Evolutionary conservation across 352 stramenopile species (phyloP).

Genomic region (Pythium utonaiense): DNA sequence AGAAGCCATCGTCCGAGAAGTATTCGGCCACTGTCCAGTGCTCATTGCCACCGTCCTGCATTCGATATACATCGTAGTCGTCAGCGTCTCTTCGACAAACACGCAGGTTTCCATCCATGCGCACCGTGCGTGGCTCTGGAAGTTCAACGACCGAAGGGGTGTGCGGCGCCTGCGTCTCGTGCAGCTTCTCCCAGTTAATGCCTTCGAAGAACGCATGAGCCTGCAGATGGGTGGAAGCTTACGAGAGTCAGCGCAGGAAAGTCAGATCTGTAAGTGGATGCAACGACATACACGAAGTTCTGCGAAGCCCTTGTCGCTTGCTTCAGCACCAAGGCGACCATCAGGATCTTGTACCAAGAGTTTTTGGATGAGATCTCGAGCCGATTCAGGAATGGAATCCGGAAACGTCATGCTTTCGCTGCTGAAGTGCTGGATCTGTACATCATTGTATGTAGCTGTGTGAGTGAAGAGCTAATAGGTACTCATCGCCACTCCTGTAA

Average conservation of each 20-base stretch:
- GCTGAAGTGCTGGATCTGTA: conserved; percentile 78
- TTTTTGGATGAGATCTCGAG: conserved; percentile 68
- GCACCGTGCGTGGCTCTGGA: conserved; percentile 34
- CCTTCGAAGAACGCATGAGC: conserved; percentile 78
- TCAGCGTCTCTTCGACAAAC: neutral
- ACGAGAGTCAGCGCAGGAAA: neutral
- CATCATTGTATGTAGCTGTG: neutral
- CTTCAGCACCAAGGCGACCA: conserved; percentile 58
- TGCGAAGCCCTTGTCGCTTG: conserved; percentile 59
- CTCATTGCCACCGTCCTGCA: conserved; percentile 65
- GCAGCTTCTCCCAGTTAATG: conserved; percentile 65
- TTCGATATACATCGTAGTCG: neutral
- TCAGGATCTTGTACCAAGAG: conserved; percentile 62
- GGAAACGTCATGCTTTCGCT: conserved; percentile 79
- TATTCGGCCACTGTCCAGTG: conserved; percentile 82
- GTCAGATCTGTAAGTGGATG: no score
- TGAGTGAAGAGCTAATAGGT: neutral
- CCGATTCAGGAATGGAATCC: conserved; percentile 52
- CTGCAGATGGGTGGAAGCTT: conserved; percentile 18
- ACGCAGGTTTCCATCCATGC: neutral
- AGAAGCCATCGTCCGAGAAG: conserved; percentile 74
- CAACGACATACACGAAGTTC: conserved; percentile 61
- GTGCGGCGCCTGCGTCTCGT: conserved; percentile 53
- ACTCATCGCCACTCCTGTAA: neutral
- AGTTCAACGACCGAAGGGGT: conserved; percentile 51